Base-by-base conservation (phyloP, 495 filamentous ascomycete genomes). In the Aspergillus steynii region DNA sequence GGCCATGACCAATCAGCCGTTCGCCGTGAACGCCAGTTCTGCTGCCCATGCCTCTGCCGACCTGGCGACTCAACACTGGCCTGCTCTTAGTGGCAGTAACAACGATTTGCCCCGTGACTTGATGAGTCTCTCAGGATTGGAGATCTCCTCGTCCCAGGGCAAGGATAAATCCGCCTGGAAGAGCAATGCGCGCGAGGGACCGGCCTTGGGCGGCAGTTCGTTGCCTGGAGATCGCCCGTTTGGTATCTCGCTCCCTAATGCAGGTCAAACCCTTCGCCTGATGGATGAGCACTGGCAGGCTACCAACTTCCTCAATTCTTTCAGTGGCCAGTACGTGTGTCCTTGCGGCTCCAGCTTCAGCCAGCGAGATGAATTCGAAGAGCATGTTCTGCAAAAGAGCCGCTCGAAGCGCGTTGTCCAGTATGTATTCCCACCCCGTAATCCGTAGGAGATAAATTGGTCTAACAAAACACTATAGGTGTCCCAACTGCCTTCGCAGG, bases 401-500 rank as follows among this genome's bases (percentile, higher is more conserved):
- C 53, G 47, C 8, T 57, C 45, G 0, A 59, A 53, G 20, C 59
- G 55, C 5, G 54, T 29, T 10, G 37, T 61, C 25, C 34, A 65
- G 70, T 70, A 62, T 12, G 65, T 55, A 20, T 60, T 53, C 27
- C 20, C 20, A 7, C 51, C 28, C 51, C 5, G 5, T 28, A 54
- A 15, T n/a, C 28, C 15, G 31, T 32, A 32, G 31, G 7, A 32
- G 31, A 32, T 3, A 7, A 32, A 32, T 32, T 32, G 31, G 31
- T 4, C 3, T 32, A 32, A 32, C 31, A 4, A 7, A 32, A 4
- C 31, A 3, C 31, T 32, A 32, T 34, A 69, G 74, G 26, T 82
- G 79, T 59, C 78, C 81, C 6, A 62, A 63, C 8, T 86, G 84
- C 62, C 63, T 70, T 55, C 77, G 76, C 34, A 28, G 68, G 25